A percentile compares a stretch with the other conserved stretches of the same genome.
Conservation (phyloP, 2,329 filamentous ascomycete genomes). For the Chrysoporthe deuterocubensis region DNA sequence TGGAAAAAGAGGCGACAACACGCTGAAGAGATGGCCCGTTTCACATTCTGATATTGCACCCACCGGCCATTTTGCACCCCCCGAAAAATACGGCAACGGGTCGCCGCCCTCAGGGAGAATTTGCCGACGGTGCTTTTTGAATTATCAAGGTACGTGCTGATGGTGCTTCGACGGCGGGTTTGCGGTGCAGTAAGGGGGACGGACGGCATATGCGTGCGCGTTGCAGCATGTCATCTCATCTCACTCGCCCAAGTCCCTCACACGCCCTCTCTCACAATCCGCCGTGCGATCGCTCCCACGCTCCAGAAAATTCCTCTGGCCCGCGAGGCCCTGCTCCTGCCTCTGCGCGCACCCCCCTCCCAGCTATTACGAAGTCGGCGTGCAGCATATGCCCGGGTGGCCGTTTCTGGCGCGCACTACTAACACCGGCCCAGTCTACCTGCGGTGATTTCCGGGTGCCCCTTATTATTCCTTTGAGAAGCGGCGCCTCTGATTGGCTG, state of each 20-base stretch:
- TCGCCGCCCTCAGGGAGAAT: not conserved
- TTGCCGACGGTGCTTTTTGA: not conserved
- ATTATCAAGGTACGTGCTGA: slow-evolving; percentile 23
- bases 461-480: slow-evolving; percentile 14
- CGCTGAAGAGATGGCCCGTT: slow-evolving; percentile 9
- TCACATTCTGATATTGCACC: slow-evolving; percentile 29
- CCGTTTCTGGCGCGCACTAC: slow-evolving; percentile 3
- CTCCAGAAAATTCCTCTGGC: not conserved
- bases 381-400: not conserved
- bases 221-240: slow-evolving; percentile 5
- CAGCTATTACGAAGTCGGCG: not conserved
- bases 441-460: slow-evolving; percentile 7
- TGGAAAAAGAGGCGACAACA: not conserved
- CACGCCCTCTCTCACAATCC: not conserved
- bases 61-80: slow-evolving; percentile 13
- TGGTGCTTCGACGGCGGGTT: slow-evolving; percentile 4
- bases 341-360: not conserved
- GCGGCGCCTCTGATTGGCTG: slow-evolving; percentile 28
- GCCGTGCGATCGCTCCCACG: no score
- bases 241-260: not conserved
- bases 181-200: slow-evolving; percentile 20
- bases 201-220: not conserved
- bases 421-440: not conserved
- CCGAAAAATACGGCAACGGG: slow-evolving; percentile 8
- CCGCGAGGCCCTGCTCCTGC: not conserved